phyloP scores from a whole-genome alignment of 2,329 filamentous ascomycete species.

The Pestalotiopsis fici region DNA sequence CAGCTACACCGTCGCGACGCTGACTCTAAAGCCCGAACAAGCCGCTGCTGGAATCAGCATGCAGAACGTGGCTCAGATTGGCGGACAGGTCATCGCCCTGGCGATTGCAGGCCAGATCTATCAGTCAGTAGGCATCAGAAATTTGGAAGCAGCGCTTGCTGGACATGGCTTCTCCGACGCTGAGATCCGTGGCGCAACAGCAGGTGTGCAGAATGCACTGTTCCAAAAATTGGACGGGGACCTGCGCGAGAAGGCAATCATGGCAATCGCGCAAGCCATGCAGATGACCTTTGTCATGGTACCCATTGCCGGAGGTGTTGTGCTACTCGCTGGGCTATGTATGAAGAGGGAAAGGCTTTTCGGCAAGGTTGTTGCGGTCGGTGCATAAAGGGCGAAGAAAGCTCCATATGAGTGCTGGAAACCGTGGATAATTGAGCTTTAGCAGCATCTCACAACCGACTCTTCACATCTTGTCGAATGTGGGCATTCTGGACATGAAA shows the following conservation, averaged over 20 bases:
- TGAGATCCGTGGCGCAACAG: background rate
- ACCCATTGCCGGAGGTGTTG: background rate
- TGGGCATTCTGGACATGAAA: too few species aligned
- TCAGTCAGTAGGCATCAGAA: background rate
- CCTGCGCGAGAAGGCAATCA: background rate
- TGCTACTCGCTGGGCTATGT: background rate
- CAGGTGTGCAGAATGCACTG: background rate
- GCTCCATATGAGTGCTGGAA: too few species aligned
- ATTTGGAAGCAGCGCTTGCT: background rate
- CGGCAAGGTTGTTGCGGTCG: background rate
- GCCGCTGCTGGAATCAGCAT: conserved; percentile 34
- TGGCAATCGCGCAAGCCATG: background rate
- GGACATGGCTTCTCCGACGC: background rate
- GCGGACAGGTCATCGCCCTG: conserved; percentile 6
- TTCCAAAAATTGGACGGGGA: background rate
- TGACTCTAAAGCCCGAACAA: conserved; percentile 27
- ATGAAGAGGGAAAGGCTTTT: conserved; percentile 6
- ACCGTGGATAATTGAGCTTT: too few species aligned
- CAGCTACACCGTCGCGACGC: conserved; percentile 33
- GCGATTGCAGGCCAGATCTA: background rate
- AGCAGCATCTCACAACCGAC: too few species aligned
- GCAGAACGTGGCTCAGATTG: conserved; percentile 26
- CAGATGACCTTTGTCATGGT: background rate
- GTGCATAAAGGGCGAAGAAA: too few species aligned
- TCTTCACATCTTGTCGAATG: too few species aligned